A percentile compares a stretch with the other conserved stretches of the same genome.
Conservation (phyloP, 2,329 filamentous ascomycete genomes). For the Ceratocystis huliohia region DNA sequence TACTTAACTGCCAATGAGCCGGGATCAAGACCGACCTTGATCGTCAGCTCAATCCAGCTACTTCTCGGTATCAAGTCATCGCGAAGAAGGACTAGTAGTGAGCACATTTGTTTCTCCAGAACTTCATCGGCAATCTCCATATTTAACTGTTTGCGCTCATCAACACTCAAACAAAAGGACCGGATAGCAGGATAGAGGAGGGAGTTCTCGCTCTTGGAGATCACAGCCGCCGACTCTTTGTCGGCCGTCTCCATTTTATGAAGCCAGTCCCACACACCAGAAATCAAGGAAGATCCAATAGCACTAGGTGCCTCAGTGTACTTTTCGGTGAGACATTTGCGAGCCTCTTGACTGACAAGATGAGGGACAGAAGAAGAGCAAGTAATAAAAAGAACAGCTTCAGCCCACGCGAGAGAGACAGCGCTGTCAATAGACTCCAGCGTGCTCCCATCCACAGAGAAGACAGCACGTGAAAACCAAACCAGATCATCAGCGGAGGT, state of each 20-base stretch:
- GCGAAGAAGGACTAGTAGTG: constrained; percentile 65
- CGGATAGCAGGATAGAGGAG: constrained; percentile 50
- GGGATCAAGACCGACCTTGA: constrained; percentile 70
- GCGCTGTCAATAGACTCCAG: constrained; percentile 36
- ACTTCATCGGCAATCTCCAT: constrained; percentile 34
- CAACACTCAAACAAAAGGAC: constrained; percentile 49
- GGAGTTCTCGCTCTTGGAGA: constrained; percentile 50
- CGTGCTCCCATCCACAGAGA: constrained; percentile 45
- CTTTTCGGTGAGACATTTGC: constrained; percentile 46
- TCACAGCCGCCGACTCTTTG: constrained; percentile 60
- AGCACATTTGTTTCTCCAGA: constrained; percentile 59
- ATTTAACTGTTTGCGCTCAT: constrained; percentile 36
- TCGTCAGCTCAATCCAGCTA: constrained; percentile 80
- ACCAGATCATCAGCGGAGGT: constrained; percentile 58
- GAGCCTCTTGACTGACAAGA: constrained; percentile 50
- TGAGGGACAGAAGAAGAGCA: constrained; percentile 50
- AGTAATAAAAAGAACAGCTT: constrained; percentile 69
- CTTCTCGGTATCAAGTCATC: constrained; percentile 62
- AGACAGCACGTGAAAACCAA: constrained; percentile 63
- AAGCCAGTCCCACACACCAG: constrained; percentile 71
- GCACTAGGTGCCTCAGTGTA: constrained; percentile 48
- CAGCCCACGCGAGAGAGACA: constrained; percentile 62
- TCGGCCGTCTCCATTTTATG: constrained; percentile 53
- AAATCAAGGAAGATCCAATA: constrained; percentile 51
- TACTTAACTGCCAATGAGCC: constrained; percentile 58